phyloP scores from a whole-genome alignment of 2,329 filamentous ascomycete species.

The Pleoardoris graminearum region DNA sequence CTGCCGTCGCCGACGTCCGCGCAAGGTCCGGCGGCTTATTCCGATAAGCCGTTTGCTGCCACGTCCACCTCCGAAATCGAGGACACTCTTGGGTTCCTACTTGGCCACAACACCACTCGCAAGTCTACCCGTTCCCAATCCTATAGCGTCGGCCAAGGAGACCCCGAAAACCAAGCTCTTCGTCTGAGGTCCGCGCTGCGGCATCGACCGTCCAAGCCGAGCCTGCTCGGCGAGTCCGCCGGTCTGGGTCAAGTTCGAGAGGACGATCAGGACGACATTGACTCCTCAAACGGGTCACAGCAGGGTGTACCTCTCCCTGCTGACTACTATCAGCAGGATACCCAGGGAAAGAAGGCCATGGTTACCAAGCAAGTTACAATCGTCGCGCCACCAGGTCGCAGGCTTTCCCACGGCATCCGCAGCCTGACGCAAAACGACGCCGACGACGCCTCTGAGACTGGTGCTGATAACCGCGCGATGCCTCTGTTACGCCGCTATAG shows the following conservation, averaged over 20 bases:
- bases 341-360: slow-evolving; percentile 31
- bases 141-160: slow-evolving; percentile 90
- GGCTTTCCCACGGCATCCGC: slow-evolving; percentile 55
- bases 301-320: slow-evolving; percentile 51
- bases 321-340: slow-evolving; percentile 37
- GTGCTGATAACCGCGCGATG: slow-evolving; percentile 46
- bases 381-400: slow-evolving; percentile 32
- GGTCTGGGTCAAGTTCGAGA: slow-evolving; percentile 41
- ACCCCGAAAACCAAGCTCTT: slow-evolving; percentile 55
- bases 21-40: slow-evolving; percentile 21
- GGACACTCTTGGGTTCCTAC: slow-evolving; percentile 44
- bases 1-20: slow-evolving; percentile 41
- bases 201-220: slow-evolving; percentile 78
- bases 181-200: slow-evolving; percentile 60
- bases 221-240: slow-evolving; percentile 67
- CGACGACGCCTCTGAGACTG: slow-evolving; percentile 68
- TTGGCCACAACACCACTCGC: slow-evolving; percentile 65
- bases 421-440: slow-evolving; percentile 70
- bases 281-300: slow-evolving; percentile 60
- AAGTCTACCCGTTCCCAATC: slow-evolving; percentile 96
- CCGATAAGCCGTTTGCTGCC: slow-evolving; percentile 30
- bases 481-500: slow-evolving; percentile 42
- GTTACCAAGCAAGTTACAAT: slow-evolving; percentile 42
- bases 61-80: slow-evolving; percentile 52
- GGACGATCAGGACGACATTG: slow-evolving; percentile 65